A percentile compares a stretch with the other conserved stretches of the same genome.
phyloP scores from a whole-genome alignment of 2,329 filamentous ascomycete species.

The Aspergillus sp. region DNA sequence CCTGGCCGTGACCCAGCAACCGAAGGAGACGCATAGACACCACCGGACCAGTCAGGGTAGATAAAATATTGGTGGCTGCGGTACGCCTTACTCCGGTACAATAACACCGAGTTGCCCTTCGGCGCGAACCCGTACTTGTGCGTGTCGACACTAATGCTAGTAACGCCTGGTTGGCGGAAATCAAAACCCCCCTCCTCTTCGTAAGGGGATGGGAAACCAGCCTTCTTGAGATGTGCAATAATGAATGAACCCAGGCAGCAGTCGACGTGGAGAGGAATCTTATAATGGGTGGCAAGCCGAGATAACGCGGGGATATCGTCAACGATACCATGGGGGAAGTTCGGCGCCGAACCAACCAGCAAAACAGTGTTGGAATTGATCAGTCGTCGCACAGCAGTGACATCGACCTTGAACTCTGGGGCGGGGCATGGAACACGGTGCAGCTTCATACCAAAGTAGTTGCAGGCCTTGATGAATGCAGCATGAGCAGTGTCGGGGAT shows the following conservation, averaged over 20 bases:
- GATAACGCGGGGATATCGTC: slow-evolving; percentile 89
- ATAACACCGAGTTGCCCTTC: slow-evolving; percentile 90
- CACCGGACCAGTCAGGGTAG: slow-evolving; percentile 89
- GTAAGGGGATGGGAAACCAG: slow-evolving; percentile 68
- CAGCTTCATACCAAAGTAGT: slow-evolving; percentile 96
- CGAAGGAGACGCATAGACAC: slow-evolving; percentile 90
- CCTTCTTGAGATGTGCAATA: slow-evolving; percentile 84
- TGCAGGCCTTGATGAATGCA: slow-evolving; percentile 90
- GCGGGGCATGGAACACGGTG: slow-evolving; percentile 86
- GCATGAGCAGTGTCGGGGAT: slow-evolving; percentile 93
- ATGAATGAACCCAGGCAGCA: slow-evolving; percentile 97
- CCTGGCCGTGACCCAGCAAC: slow-evolving; percentile 91
- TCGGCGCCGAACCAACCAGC: slow-evolving; percentile 90
- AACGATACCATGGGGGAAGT: slow-evolving; percentile 97
- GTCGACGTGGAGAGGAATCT: slow-evolving; percentile 89
- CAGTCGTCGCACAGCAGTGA: slow-evolving; percentile 73
- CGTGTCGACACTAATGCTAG: slow-evolving; percentile 92
- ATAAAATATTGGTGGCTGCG: slow-evolving; percentile 96
- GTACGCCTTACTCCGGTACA: slow-evolving; percentile 79
- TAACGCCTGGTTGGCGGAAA: slow-evolving; percentile 91
- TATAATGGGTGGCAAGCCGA: slow-evolving; percentile 74
- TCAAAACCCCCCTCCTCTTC: slow-evolving; percentile 80
- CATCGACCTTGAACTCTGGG: slow-evolving; percentile 79
- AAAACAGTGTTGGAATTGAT: slow-evolving; percentile 94
- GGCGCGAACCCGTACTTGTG: slow-evolving; percentile 99